Percentiles rank a stretch among this genome's conserved stretches.
Evolutionary conservation across 495 filamentous ascomycete species (phyloP).

Genomic region (Xylona heveae): DNA sequence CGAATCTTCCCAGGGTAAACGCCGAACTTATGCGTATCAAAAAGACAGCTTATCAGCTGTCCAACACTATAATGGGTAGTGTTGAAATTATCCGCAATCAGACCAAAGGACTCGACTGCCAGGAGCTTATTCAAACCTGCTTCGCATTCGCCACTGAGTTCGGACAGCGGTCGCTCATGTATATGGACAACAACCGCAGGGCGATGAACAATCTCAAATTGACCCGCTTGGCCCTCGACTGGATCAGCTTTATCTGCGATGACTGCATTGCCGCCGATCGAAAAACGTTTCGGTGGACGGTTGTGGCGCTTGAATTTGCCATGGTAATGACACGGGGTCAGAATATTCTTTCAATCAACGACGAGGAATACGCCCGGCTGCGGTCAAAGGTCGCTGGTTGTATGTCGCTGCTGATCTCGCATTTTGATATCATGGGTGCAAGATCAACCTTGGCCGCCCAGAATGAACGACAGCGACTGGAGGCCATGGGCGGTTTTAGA

Average conservation of each 20-base stretch:
- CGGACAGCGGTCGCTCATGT: constrained; percentile 75
- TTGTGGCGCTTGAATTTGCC: constrained; percentile 82
- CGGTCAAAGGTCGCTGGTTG: constrained; percentile 84
- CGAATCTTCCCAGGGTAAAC: constrained; percentile 84
- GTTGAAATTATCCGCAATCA: constrained; percentile 80
- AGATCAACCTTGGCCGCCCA: constrained; percentile 81
- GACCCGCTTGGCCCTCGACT: constrained; percentile 80
- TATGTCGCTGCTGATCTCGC: constrained; percentile 92
- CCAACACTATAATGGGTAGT: constrained; percentile 98
- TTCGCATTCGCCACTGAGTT: constrained; percentile 98
- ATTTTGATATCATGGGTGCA: constrained; percentile 98
- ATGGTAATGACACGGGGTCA: constrained; percentile 91
- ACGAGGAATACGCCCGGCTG: constrained; percentile 62
- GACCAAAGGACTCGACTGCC: constrained; percentile 65
- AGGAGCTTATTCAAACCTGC: constrained; percentile 94
- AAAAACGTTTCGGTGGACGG: constrained; percentile 93
- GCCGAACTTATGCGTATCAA: constrained; percentile 84
- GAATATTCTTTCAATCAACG: constrained; percentile 71
- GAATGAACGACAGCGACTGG: constrained; percentile 66
- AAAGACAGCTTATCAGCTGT: constrained; percentile 85
- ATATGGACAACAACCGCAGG: constrained; percentile 82
- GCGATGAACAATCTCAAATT: constrained; percentile 93
- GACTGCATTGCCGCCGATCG: constrained; percentile 89
- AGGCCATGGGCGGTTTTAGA: constrained; percentile 49
- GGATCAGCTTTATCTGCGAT: constrained; percentile 95